Evolutionary conservation across 225 moss, liverwort and hornwort species (phyloP).

Genomic region (Lunularia cruciata): DNA sequence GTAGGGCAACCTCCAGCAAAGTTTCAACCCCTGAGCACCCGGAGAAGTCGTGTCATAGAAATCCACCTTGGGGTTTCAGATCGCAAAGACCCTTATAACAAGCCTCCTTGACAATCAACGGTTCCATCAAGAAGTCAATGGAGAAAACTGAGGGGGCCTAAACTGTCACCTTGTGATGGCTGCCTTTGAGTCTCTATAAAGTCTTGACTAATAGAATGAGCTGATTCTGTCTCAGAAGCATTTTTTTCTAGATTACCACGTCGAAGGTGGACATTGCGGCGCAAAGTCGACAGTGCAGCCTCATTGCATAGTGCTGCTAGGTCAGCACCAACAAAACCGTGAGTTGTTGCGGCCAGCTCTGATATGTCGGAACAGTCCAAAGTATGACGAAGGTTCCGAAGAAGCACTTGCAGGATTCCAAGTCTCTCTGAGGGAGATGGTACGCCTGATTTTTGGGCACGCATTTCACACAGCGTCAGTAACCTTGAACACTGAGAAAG

Average conservation of each 20-base stretch:
- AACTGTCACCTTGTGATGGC: neutral
- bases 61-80: neutral
- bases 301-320: constrained; percentile 85
- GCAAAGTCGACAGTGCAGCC: constrained; percentile 89
- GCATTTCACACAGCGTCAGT: neutral
- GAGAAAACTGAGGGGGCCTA: neutral
- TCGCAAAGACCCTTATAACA: neutral
- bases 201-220: constrained; percentile 16
- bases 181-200: neutral
- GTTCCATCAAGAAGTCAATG: neutral
- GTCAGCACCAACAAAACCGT: constrained; percentile 98
- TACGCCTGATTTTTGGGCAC: constrained; percentile 55
- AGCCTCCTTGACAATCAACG: neutral
- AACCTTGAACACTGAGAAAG: neutral
- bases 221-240: neutral
- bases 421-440: constrained; percentile 79
- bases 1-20: constrained; percentile 39
- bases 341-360: constrained; percentile 78
- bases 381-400: constrained; percentile 62
- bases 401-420: constrained; percentile 67
- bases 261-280: constrained; percentile 41
- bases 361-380: constrained; percentile 55
- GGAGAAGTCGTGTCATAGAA: neutral
- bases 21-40: constrained; percentile 22
- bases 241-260: constrained; percentile 2